These are phyloP conservation scores for Phytopythium aichiense DNA, from an alignment of 352 stramenopile genomes.

Conservation along the genomic window DNA sequence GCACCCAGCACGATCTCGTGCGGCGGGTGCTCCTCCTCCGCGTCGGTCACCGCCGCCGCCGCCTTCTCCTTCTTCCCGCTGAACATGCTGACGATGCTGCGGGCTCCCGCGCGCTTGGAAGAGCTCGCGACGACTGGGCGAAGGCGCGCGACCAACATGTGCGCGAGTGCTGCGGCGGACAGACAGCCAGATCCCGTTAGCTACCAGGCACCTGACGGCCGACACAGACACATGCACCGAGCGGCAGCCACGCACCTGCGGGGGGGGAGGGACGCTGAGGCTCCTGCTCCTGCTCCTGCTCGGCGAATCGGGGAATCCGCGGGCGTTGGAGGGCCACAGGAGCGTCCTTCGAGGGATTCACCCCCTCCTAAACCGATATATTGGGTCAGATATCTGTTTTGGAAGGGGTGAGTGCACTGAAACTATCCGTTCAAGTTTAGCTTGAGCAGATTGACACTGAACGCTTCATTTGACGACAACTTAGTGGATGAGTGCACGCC, in stretches of 20 bases:
- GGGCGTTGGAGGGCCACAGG: not conserved
- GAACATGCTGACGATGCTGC: slow-evolving; percentile 36
- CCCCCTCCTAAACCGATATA: not conserved
- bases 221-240: not conserved
- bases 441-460: not conserved
- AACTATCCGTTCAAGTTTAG: not conserved
- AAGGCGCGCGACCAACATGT: slow-evolving; percentile 51
- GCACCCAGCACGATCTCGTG: slow-evolving; percentile 55
- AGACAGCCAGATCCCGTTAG: not conserved
- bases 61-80: slow-evolving; percentile 37
- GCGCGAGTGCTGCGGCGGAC: not conserved
- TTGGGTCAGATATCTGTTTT: not conserved
- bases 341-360: not conserved
- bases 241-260: not conserved
- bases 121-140: slow-evolving; percentile 13
- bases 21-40: slow-evolving; percentile 19
- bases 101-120: slow-evolving; percentile 19
- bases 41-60: slow-evolving; percentile 14
- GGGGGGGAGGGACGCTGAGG: not conserved
- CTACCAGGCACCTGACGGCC: not conserved
- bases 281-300: not conserved
- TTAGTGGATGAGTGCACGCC: not conserved
- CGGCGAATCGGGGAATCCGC: not conserved
- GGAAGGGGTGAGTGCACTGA: not conserved
- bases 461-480: not conserved